phyloP scores from a whole-genome alignment of 371 early-diverging fungal species.

The Basidiobolus meristosporus region DNA sequence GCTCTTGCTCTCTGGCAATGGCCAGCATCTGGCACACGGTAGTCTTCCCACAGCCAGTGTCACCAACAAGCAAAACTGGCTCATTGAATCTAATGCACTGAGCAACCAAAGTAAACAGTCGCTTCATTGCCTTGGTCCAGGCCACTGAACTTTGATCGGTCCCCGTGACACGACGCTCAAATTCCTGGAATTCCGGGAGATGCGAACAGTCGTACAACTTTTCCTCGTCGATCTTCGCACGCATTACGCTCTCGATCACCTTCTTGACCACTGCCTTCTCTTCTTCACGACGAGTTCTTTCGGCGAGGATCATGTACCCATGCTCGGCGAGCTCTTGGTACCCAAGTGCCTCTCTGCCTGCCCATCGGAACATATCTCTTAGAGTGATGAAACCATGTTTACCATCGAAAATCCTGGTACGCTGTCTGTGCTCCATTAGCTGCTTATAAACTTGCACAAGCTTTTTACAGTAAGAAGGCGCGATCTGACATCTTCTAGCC shows the following conservation, averaged over 20 bases:
- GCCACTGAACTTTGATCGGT: constrained; percentile 38
- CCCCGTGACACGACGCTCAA: constrained; percentile 5
- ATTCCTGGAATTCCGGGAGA: constrained; percentile 24
- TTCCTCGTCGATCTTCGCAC: constrained; percentile 40
- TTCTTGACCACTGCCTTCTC: constrained; percentile 71
- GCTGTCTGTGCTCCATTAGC: constrained; percentile 60
- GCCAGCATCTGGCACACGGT: constrained; percentile 92
- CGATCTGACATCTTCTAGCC: constrained; percentile 61
- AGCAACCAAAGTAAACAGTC: constrained; percentile 75
- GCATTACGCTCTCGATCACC: constrained; percentile 70
- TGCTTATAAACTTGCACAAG: constrained; percentile 77
- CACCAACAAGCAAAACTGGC: constrained; percentile 95
- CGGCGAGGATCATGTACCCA: constrained; percentile 92
- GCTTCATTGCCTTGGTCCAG: constrained; percentile 90
- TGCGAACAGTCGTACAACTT: constrained; percentile 37
- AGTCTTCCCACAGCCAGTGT: constrained; percentile 99
- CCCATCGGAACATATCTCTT: constrained; percentile 98
- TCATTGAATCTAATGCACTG: constrained; percentile 73
- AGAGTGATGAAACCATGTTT: constrained; percentile 88
- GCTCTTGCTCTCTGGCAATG: constrained; percentile 26
- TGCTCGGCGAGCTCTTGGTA: constrained; percentile 74
- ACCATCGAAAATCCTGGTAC: constrained; percentile 81
- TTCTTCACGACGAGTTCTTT: constrained; percentile 68
- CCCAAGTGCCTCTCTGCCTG: constrained; percentile 58
- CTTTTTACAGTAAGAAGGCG: constrained; percentile 76